Evolutionary conservation across 1,139 yeast species (phyloP), one percentile per base, ranked within the genome.

Genomic region (Lodderomyces margitis): DNA sequence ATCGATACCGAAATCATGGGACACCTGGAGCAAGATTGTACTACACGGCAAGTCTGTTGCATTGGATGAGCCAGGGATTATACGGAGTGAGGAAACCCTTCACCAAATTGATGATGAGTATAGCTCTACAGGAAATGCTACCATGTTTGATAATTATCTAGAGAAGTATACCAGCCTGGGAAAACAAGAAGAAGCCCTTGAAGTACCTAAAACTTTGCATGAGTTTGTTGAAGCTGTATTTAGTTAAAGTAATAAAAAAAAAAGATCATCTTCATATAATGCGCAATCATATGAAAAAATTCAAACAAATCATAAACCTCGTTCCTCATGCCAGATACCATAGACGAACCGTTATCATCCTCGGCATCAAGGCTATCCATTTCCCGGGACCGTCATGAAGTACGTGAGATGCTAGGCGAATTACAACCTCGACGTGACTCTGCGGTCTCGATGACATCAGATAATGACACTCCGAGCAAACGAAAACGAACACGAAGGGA

Each of bases 1-100:
- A 35, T 37, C 54, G 27, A 69, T 85, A 2, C 82, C 83, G 0
- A 43, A 48, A 9, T 77, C 74, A 0, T 64, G 74, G 62, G 88
- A 81, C 48, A 61, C 79, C 3, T 66, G 73, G 68, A 63, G 66
- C 17, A 74, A 78, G 47, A 79, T 81, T 19, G 51, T 61, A 12
- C 62, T 80, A 0, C 50, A 79, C 21, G 69, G 75, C 5, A 63
- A 61, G 37, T 54, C 72, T 6, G 44, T 44, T 52, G 54, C 34
- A 38, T 53, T 39, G 31, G 57, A 51, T 11, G 34, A 39, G 30
- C 55, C 21, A 6, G 38, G 38, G 17, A 21, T 59, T 11, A 47
- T 60, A 14, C 43, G 55, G n/a, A 46, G 46, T 24, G 46, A 42
- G 23, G 17, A 24, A 2, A 37, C 37, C 19, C 20, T 49, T 10